These are phyloP conservation scores for Chondrus crispus DNA, from an alignment of 23 red algal genomes.

Conservation along the genomic window DNA sequence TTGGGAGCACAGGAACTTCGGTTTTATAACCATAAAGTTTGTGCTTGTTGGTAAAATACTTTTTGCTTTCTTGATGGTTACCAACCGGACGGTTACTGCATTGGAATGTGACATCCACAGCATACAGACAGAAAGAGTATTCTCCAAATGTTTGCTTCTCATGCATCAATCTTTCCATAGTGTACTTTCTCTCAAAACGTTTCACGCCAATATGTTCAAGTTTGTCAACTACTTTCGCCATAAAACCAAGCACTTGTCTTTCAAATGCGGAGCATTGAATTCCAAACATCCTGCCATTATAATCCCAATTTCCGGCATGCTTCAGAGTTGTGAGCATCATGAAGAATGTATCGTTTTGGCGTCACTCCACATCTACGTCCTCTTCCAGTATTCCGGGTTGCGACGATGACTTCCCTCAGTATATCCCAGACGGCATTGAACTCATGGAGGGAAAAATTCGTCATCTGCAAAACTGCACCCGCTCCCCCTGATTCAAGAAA, in stretches of 20 bases:
- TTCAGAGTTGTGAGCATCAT: not conserved
- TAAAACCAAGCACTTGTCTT: not conserved
- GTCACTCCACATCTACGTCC: no score
- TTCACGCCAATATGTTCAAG: not conserved
- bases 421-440: no score
- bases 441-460: no score
- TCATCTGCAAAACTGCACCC: no score
- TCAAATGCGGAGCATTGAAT: not conserved
- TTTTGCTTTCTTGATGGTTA: not conserved
- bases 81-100: not conserved
- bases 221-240: not conserved
- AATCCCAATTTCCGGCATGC: not conserved
- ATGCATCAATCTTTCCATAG: not conserved
- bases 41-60: not conserved
- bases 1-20: not conserved
- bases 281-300: not conserved
- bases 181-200: not conserved
- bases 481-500: no score
- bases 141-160: not conserved
- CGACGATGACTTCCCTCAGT: no score
- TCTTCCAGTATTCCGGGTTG: no score
- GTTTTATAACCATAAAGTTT: not conserved
- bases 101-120: not conserved
- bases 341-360: not conserved
- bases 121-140: not conserved